Evolutionary conservation across 2,329 filamentous ascomycete species (phyloP), one percentile per base, ranked within the genome.

Genomic region (Aspergillus calidoustus): DNA sequence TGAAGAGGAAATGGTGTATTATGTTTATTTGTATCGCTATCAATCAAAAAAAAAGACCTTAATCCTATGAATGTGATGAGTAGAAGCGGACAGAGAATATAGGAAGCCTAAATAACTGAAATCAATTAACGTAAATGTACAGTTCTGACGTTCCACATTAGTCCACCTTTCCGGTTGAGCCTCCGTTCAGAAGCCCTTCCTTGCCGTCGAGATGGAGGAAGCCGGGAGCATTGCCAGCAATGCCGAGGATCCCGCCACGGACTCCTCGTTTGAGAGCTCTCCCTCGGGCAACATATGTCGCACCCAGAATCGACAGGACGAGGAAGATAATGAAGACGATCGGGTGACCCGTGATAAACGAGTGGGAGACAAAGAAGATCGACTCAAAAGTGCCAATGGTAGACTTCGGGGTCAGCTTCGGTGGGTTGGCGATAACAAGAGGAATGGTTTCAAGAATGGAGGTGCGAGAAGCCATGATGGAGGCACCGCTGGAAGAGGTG

Each of bases 391-490:
- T 73, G 62, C 81, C 80, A 51, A 82, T 77, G 4, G 81, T 82
- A 7, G 81, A 83, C 68, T 82, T 83, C n/a, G 81, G 74, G 17
- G 74, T 79, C 51, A 83, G 71, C 62, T 82, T 82, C 23, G 79
- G 75, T 17, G 83, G 81, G 31, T 77, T 80, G 47, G 78, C 73
- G 55, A 84, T 77, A 58, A 85, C 79, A 60, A 84, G 81, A 38
- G 80, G 81, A 49, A 86, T 80, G 15, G 93, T 96, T 78, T 97
- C 93, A 64, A 97, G 87, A 73, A 97, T 97, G 3, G 91, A 93
- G 4, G 92, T 94, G 65, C 95, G 90, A 28, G 91, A 95, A 57
- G 93, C 90, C 69, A 93, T 89, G 73, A 99, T 98, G 65, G 90
- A 87, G 77, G 95, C 94, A 67, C 93, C 94, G 3, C 92, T 95